Evolutionary conservation across 2,329 filamentous ascomycete species (phyloP).

Genomic region (Eutypella sp.): DNA sequence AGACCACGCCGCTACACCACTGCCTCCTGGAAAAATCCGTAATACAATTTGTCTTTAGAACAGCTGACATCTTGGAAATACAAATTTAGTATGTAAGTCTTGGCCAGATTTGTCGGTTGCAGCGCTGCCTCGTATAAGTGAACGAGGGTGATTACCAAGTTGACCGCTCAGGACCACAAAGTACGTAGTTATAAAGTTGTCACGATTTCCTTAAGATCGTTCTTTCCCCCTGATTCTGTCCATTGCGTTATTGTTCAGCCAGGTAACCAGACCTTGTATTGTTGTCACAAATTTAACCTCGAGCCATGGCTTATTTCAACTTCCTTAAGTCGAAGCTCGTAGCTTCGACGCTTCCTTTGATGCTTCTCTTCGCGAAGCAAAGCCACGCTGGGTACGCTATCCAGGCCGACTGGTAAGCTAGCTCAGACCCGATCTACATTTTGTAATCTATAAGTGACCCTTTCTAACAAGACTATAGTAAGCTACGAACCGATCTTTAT

Average conservation of each 20-base stretch:
- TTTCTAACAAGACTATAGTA: neutral
- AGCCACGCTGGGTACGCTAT: neutral
- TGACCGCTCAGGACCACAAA: neutral
- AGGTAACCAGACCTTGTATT: neutral
- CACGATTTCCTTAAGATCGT: neutral
- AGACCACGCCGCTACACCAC: neutral
- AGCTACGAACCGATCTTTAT: neutral
- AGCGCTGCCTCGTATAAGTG: neutral
- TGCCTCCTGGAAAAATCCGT: neutral
- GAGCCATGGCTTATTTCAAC: neutral
- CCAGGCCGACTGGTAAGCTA: neutral
- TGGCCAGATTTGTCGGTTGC: neutral
- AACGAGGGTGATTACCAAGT: neutral
- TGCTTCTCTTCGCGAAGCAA: neutral
- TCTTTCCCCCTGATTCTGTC: neutral
- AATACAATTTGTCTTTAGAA: neutral
- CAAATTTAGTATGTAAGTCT: neutral
- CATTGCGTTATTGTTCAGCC: neutral
- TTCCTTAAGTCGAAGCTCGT: neutral
- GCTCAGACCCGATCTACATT: neutral
- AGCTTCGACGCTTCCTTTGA: neutral
- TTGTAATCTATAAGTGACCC: neutral
- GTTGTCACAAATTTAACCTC: neutral
- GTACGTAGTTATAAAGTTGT: neutral
- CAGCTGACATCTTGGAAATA: neutral